Evolutionary conservation across 202 grass and related monocot species (phyloP).

Genomic region (Schoenoplectus triqueter): DNA sequence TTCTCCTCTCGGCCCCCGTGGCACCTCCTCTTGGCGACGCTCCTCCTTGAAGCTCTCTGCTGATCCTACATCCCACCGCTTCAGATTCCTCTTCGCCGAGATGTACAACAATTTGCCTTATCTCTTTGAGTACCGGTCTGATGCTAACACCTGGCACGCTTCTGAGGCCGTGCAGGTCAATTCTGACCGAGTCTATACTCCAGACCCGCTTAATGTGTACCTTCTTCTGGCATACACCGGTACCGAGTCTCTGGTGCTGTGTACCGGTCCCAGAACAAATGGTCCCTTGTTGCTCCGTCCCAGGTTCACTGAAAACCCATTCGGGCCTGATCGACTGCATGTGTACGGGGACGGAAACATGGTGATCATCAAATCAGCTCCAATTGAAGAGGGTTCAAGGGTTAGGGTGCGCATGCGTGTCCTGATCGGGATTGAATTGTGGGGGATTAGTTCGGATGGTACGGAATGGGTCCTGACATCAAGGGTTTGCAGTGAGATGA

Average conservation of each 20-base stretch:
- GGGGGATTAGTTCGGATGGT: slow-evolving; percentile 48
- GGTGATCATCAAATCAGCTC: slow-evolving; percentile 66
- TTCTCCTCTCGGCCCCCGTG: slow-evolving; percentile 83
- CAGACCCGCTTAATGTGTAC: slow-evolving; percentile 43
- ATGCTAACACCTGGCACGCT: slow-evolving; percentile 63
- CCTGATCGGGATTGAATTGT: slow-evolving; percentile 72
- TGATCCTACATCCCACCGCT: slow-evolving; percentile 63
- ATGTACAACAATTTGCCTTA: slow-evolving; percentile 63
- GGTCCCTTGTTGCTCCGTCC: slow-evolving; percentile 64
- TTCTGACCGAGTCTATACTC: background rate
- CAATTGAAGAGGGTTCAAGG: slow-evolving; percentile 46
- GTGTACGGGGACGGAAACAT: slow-evolving; percentile 88
- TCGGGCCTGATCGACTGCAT: slow-evolving; percentile 52
- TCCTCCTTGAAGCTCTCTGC: slow-evolving; percentile 79
- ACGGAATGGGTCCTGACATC: slow-evolving; percentile 74
- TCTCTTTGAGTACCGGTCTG: slow-evolving; percentile 86
- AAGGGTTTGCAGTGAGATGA: slow-evolving; percentile 52
- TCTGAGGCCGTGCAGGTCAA: slow-evolving; percentile 44
- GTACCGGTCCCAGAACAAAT: slow-evolving; percentile 39
- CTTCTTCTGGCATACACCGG: slow-evolving; percentile 62
- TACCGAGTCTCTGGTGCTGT: slow-evolving; percentile 70
- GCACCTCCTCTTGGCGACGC: slow-evolving; percentile 93
- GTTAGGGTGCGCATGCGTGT: slow-evolving; percentile 50
- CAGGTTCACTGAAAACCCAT: slow-evolving; percentile 59
- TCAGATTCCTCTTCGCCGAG: slow-evolving; percentile 89